Evolutionary conservation across 2,329 filamentous ascomycete species (phyloP).

Genomic region (Daldinia sp.): DNA sequence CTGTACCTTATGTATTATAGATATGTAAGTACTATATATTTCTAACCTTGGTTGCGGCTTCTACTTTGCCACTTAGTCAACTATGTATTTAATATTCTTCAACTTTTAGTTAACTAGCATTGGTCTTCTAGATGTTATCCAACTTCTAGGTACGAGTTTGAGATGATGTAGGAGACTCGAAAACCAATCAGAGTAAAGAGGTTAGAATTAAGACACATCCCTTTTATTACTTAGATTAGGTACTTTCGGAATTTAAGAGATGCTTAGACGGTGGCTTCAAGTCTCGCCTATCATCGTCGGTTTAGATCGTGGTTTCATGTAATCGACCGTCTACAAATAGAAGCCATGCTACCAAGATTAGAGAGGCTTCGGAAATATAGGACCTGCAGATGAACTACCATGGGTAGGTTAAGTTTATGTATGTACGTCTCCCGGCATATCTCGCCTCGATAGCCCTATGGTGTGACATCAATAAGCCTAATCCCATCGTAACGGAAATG

Average conservation of each 20-base stretch:
- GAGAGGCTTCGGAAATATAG: slow-evolving; percentile 1
- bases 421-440: neutral
- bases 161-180: neutral
- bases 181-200: neutral
- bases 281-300: neutral
- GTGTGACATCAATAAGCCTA: slow-evolving; percentile 13
- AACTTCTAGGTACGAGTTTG: no score
- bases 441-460: slow-evolving; percentile 20
- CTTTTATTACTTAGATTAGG: neutral
- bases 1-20: neutral
- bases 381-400: slow-evolving; percentile 7
- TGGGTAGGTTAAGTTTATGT: neutral
- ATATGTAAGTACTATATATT: no score
- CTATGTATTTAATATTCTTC: no score
- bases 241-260: neutral
- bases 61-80: no score
- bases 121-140: no score
- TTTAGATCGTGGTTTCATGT: neutral
- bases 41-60: no score
- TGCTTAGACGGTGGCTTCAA: neutral
- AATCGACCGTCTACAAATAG: slow-evolving; percentile 5
- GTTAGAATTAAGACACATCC: neutral
- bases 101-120: no score
- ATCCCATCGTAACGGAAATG: neutral
- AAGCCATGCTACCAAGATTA: slow-evolving; percentile 5